Evolutionary conservation across 768 basidiomycete species (phyloP), one percentile per base, ranked within the genome.

Genomic region (Rhizopogon roseolus): DNA sequence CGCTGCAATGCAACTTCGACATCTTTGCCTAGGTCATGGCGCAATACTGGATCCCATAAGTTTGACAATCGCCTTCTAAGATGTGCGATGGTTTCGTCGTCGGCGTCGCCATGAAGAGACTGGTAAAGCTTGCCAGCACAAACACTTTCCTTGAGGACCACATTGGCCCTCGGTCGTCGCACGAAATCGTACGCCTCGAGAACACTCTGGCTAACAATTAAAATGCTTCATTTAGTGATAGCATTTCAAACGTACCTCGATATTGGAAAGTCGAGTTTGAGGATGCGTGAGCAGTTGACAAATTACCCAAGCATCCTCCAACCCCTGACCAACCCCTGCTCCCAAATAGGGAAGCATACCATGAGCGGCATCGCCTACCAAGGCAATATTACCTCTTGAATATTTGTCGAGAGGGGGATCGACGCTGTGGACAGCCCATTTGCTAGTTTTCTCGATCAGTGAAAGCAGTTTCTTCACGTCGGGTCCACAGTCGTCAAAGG

Each of bases 331-430:
- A 7, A 78, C 80, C 1, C 82, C 82, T 0, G 81, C 74, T 2
- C 81, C 81, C 10, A 84, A 66, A 63, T 84, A 81, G 1, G 84
- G 81, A 32, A 75, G 59, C 82, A 83, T 83, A 0, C 69, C 80
- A 59, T 84, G 82, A 8, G 82, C 82, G 16, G 82, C 76, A 62
- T 84, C 82, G 5, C 81, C 82, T 27, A 81, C 67, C 19, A 84
- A 68, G 4, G 75, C 81, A 7, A 81, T 66, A 16, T 69, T 70
- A 1, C 73, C 75, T 22, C 67, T 71, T 28, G 77, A 69, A 57
- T 71, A 84, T 11, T 61, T 73, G 16, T 68, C 49, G 17, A 84
- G 67, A 5, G 75, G 76, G 1, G 78, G 81, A 46, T 74, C 60
- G 19, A 82, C 52, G 6, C 71, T 66, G 49, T 82, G 81, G 41